Evolutionary conservation across 371 early-diverging fungal species (phyloP).

Genomic region (Batrachochytrium dendrobatidis): DNA sequence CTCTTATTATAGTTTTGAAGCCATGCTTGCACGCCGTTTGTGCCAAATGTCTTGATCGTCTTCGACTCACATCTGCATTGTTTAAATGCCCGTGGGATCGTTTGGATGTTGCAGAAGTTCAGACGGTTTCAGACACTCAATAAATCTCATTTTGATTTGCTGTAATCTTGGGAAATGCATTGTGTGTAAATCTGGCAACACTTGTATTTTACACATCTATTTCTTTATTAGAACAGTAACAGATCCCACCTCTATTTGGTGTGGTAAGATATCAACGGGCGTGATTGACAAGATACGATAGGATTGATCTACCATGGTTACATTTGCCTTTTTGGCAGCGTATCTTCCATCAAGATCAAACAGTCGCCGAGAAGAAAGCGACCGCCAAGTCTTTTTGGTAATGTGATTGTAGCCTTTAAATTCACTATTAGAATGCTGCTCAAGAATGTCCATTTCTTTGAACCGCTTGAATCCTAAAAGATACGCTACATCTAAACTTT

Average conservation of each 20-base stretch:
- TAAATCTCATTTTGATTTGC: background rate
- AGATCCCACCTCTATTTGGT: background rate
- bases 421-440: too few species aligned
- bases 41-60: background rate
- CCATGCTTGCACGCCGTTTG: background rate
- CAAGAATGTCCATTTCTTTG: too few species aligned
- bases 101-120: background rate
- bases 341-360: too few species aligned
- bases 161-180: background rate
- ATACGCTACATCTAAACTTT: too few species aligned
- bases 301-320: too few species aligned
- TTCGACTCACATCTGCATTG: background rate
- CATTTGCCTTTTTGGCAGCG: too few species aligned
- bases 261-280: background rate
- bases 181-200: background rate
- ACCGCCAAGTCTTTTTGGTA: too few species aligned
- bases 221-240: background rate
- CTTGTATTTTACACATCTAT: background rate
- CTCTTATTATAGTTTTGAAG: background rate
- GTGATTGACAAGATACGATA: too few species aligned
- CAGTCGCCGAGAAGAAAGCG: too few species aligned
- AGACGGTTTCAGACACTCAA: background rate
- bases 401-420: too few species aligned
- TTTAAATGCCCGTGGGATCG: slow-evolving; percentile 2
- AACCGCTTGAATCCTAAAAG: too few species aligned